phyloP scores from a whole-genome alignment of 148 eudicot genomes.

The Diospyros lotus region DNA sequence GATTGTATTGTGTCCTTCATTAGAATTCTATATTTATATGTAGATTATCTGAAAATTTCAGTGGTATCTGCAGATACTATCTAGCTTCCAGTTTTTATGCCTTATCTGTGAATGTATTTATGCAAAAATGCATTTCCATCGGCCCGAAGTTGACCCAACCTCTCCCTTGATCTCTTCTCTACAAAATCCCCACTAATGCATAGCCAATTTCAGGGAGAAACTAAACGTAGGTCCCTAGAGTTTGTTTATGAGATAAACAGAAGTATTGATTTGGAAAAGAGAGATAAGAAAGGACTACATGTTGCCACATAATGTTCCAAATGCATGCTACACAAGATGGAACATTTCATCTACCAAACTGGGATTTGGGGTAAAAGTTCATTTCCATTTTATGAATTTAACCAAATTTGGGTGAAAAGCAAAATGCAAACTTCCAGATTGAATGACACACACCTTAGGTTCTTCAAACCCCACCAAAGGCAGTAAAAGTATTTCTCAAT shows the following conservation, averaged over 20 bases:
- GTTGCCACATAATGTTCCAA: not conserved
- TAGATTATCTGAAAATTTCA: not conserved
- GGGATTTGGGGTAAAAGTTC: not conserved
- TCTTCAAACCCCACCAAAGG: conserved; percentile 89
- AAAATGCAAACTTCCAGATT: not conserved
- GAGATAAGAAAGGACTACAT: not conserved
- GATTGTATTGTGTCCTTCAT: no score
- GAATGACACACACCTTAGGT: conserved; percentile 40
- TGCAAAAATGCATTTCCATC: not conserved
- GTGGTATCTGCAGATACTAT: not conserved
- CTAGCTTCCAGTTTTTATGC: not conserved
- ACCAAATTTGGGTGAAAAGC: not conserved
- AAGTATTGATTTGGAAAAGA: not conserved
- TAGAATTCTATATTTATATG: no score
- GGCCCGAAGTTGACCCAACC: not conserved
- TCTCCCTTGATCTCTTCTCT: not conserved
- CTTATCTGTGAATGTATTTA: not conserved
- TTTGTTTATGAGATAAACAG: not conserved
- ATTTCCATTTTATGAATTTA: not conserved
- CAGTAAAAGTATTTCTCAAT: conserved; percentile 64
- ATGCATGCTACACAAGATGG: not conserved
- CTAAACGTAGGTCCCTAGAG: not conserved
- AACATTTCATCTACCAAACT: conserved; percentile 10
- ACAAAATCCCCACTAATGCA: not conserved
- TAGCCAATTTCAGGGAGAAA: not conserved